Conservation (phyloP, 2,329 filamentous ascomycete species). For the Claviceps paspali region DNA sequence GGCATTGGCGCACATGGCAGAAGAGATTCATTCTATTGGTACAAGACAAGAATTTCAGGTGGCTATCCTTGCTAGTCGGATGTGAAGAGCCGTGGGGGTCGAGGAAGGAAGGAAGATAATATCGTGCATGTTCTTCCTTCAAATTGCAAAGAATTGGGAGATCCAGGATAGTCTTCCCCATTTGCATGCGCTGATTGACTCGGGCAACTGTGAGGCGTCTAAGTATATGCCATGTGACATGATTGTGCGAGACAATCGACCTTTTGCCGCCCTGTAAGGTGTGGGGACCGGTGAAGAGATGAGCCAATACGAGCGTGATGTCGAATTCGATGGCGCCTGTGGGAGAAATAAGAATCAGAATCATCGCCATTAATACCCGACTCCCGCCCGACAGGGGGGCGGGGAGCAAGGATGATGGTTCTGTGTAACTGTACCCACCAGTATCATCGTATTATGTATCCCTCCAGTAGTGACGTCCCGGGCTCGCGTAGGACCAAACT, state of each 20-base stretch:
- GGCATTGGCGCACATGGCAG: constrained; percentile 3
- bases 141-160: background rate
- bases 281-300: constrained; percentile 12
- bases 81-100: background rate
- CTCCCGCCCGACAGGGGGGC: background rate
- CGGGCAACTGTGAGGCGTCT: constrained; percentile 1
- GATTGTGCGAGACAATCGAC: constrained; percentile 4
- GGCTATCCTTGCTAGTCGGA: background rate
- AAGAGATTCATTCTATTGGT: background rate
- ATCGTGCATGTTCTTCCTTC: background rate
- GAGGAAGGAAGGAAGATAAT: background rate
- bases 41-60: background rate
- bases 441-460: background rate
- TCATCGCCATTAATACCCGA: background rate
- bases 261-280: constrained; percentile 2
- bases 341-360: constrained; percentile 1
- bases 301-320: constrained; percentile 6
- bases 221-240: constrained; percentile 5
- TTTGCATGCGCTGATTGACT: background rate
- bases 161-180: background rate
- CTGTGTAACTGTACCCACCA: background rate
- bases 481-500: background rate
- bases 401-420: background rate
- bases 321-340: constrained; percentile 1
- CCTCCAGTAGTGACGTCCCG: background rate